Evolutionary conservation across 805 yeast species (phyloP).

Genomic region (Candida loeiensis): DNA sequence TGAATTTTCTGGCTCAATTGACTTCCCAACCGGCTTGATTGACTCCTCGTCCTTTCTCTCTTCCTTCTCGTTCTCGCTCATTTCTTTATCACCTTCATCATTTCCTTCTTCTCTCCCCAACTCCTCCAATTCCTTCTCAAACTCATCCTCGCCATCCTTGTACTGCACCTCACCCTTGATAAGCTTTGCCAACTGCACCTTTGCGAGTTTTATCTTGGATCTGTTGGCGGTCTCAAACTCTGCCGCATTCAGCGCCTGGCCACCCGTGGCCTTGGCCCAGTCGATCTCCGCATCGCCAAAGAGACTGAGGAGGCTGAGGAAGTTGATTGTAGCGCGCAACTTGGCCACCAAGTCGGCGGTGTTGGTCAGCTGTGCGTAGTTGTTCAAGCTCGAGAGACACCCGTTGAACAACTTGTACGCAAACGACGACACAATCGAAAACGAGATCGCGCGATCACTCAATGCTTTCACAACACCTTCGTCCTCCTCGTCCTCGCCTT

Average conservation of each 20-base stretch:
- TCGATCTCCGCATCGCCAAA: slow-evolving; percentile 30
- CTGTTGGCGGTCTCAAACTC: slow-evolving; percentile 27
- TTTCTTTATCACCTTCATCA: background rate
- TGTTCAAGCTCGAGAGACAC: slow-evolving; percentile 25
- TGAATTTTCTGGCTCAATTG: too few relatives aligned
- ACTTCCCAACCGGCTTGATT: too few relatives aligned
- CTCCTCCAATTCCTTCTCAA: slow-evolving; percentile 25
- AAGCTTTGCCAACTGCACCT: slow-evolving; percentile 36
- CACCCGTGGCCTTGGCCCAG: slow-evolving; percentile 33
- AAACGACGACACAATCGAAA: slow-evolving; percentile 29
- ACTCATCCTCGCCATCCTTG: slow-evolving; percentile 21
- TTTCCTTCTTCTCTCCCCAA: slow-evolving; percentile 13
- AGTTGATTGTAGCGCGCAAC: slow-evolving; percentile 34
- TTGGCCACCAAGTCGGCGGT: slow-evolving; percentile 29
- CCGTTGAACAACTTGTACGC: slow-evolving; percentile 34
- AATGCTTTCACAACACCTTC: slow-evolving; percentile 48
- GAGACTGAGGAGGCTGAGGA: slow-evolving; percentile 26
- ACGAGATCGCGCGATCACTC: slow-evolving; percentile 43
- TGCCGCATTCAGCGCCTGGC: slow-evolving; percentile 22
- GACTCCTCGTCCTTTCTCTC: slow-evolving; percentile 2
- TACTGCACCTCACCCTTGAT: slow-evolving; percentile 34
- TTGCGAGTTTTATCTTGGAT: slow-evolving; percentile 33
- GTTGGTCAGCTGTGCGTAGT: slow-evolving; percentile 21
- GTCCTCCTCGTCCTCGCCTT: slow-evolving; percentile 29
- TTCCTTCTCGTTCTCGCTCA: background rate